Evolutionary conservation across 208 protist genomes (phyloP), one percentile per base, ranked within the genome.

Genomic region (Phytomonas sp.): DNA sequence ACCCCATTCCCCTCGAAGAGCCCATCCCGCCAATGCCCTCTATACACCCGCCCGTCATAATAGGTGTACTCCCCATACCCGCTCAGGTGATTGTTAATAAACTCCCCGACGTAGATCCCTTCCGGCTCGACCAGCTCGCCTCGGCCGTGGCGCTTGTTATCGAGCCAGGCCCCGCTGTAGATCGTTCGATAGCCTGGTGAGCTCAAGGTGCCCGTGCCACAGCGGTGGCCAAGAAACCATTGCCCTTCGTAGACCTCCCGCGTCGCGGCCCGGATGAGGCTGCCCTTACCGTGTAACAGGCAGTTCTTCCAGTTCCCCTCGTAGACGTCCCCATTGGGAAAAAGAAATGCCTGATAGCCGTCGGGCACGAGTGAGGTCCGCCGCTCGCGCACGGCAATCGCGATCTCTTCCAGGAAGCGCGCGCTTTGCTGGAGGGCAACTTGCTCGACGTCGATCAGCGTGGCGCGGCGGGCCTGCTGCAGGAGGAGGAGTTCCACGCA

Each of bases 11-110:
- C 93, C 14, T 97, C 72, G 72, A 86, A 91, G 29, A 87, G 37
- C 29, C 86, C 88, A 59, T 80, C 66, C 3, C 78, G 52, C 88
- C 93, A 97, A 29, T 95, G 89, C 5, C 93, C 93, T 60, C 90
- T 86, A 80, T 96, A 97, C n/a, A 88, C 79, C 70, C 92, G 80
- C n/a, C 91, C 90, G 77, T 93, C 84, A 69, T 84, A 66, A 76
- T 93, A 97, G 14, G 84, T 75, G 72, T 94, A 97, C 77, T 90
- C 82, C 64, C 91, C 91, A 78, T 89, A 93, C 63, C 94, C 92
- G 72, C 93, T 75, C 29, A 93, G 75, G 23, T 67, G 70, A 63
- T 84, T 88, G 69, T 91, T 78, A 29, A 91, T 76, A 72, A 96
- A 94, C 61, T 93, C 91, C 5, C 87, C 92, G 4, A 66, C 63